phyloP scores from a whole-genome alignment of 1,284 basidiomycete species.

The Quambalaria eucalypti region DNA sequence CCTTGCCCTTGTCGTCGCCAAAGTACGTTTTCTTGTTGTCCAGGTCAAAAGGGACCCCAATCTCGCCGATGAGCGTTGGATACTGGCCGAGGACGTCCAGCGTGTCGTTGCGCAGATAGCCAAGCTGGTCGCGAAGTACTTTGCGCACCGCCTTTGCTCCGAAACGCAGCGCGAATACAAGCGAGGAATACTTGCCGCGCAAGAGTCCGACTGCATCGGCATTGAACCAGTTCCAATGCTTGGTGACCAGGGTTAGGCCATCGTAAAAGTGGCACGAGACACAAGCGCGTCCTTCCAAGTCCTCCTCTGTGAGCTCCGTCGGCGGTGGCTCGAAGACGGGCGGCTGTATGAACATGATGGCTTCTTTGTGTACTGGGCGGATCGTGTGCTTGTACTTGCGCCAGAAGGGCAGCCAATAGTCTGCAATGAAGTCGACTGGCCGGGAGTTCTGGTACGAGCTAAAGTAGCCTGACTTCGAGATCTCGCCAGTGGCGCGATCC shows the following conservation, averaged over 20 bases:
- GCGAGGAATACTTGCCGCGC: slow-evolving; percentile 67
- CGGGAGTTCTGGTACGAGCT: slow-evolving; percentile 2
- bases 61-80: slow-evolving; percentile 89
- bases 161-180: slow-evolving; percentile 55
- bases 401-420: slow-evolving; percentile 78
- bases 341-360: slow-evolving; percentile 83
- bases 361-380: slow-evolving; percentile 65
- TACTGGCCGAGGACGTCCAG: slow-evolving; percentile 57
- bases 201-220: slow-evolving; percentile 60
- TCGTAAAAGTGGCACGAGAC: slow-evolving; percentile 90
- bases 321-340: slow-evolving; percentile 77
- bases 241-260: slow-evolving; percentile 59
- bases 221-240: slow-evolving; percentile 76
- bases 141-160: slow-evolving; percentile 74
- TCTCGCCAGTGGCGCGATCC: slow-evolving; percentile 61
- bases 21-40: slow-evolving; percentile 68
- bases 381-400: slow-evolving; percentile 60
- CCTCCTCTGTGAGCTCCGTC: slow-evolving; percentile 53
- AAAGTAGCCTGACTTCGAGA: slow-evolving; percentile 76
- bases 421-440: slow-evolving; percentile 58
- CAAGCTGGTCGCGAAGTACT: slow-evolving; percentile 74
- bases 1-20: slow-evolving; percentile 28
- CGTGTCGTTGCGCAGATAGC: slow-evolving; percentile 65
- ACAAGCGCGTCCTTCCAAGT: slow-evolving; percentile 63
- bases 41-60: slow-evolving; percentile 88